Base-by-base conservation (phyloP, 2,329 filamentous ascomycete species). In the Didymella arachidicola region DNA sequence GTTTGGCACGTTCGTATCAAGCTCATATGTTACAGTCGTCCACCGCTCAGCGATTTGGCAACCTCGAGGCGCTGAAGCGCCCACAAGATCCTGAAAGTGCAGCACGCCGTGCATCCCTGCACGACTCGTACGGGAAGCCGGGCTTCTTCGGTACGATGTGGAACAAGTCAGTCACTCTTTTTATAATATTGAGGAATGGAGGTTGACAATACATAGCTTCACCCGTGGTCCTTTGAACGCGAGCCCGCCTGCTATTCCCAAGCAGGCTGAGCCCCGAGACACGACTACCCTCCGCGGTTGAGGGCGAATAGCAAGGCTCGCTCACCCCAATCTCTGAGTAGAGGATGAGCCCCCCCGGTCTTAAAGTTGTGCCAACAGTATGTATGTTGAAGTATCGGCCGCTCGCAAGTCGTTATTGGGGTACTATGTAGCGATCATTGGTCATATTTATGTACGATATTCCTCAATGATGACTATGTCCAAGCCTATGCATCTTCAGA, bases 41-140 rank as follows among this genome's bases (percentile, higher is more conserved):
- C 14, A 59, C 65, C 6, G 63, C 61, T 7, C 69, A 66, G 45
- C 63, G 69, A n/a, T 77, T 72, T 42, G 73, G 61, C 7, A 70
- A 64, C 41, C 63, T 76, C 14, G 68, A 77, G 46, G 67, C 71
- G 10, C 57, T 75, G n/a, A 76, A 76, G 61, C 65, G 73, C 30
- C 70, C 72, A n/a, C 65, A 62, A 29, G 71, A 74, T 25, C 63
- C 69, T 11, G 59, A 72, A 29, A 69, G 65, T 39, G 42, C 66
- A 3, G 67, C 67, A 7, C 65, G 75, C 47, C 66, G 75, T 50
- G 52, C 69, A 3, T 76, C 74, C 30, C 50, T 74, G 2, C 69
- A 74, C 19, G 75, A 77, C 41, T 66, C 70, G 3, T 76, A 76
- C 27, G 70, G 67, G 30, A 75, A 74, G 59, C 60, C 70, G 7